phyloP scores from a whole-genome alignment of 2,329 filamentous ascomycete species.

The Emmonsiellopsis sp. region DNA sequence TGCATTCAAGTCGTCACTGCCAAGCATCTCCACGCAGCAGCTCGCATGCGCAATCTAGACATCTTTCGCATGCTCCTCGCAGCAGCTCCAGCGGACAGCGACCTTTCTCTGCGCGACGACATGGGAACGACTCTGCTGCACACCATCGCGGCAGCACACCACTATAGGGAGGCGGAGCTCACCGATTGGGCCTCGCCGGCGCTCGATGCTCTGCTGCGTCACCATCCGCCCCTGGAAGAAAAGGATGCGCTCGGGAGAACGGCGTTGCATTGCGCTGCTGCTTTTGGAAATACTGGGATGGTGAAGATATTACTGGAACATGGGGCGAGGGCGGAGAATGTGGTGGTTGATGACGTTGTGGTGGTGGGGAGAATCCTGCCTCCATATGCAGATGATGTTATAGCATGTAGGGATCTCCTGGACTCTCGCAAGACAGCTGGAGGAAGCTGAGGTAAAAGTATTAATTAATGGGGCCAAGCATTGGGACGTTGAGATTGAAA shows the following conservation, averaged over 20 bases:
- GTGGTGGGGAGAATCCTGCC: background rate
- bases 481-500: too few relatives aligned
- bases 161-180: background rate
- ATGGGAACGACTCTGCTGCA: background rate
- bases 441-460: background rate
- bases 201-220: background rate
- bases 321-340: background rate
- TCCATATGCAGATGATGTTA: constrained; percentile 39
- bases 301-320: background rate
- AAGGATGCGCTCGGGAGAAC: background rate
- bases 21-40: background rate
- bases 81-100: background rate
- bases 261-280: background rate
- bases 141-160: background rate
- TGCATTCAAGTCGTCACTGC: background rate
- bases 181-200: background rate
- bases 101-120: background rate
- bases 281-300: background rate
- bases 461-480: background rate
- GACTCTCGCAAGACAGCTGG: too few relatives aligned
- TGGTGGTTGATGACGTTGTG: background rate
- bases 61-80: background rate
- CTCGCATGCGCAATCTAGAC: background rate
- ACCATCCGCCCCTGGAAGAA: background rate
- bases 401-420: too few relatives aligned